Evolutionary conservation across 2,329 filamentous ascomycete species (phyloP).

Genomic region (Bipolaris oryzae): DNA sequence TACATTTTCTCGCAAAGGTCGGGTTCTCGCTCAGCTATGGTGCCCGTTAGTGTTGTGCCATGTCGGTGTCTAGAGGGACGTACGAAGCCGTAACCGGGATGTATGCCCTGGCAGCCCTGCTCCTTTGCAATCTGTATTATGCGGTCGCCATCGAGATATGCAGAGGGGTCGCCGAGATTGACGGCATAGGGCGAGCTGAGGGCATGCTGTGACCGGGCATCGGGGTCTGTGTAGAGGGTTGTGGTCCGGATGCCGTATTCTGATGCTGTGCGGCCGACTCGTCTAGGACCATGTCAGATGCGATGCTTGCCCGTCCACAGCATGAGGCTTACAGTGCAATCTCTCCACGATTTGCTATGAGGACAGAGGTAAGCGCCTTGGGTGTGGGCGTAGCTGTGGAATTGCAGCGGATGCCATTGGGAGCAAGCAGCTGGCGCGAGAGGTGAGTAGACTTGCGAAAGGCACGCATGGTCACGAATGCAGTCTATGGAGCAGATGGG

Average conservation of each 20-base stretch:
- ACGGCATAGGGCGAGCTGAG: conserved; percentile 81
- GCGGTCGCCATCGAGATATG: conserved; percentile 90
- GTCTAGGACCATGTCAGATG: conserved; percentile 50
- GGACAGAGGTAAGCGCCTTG: conserved; percentile 70
- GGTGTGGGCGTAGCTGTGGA: conserved; percentile 35
- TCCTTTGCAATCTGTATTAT: conserved; percentile 89
- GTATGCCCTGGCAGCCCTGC: conserved; percentile 86
- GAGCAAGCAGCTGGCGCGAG: conserved; percentile 43
- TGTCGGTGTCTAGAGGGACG: conserved; percentile 17
- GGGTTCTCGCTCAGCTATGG: conserved; percentile 81
- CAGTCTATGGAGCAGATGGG: conserved; percentile 11
- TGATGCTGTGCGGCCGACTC: conserved; percentile 86
- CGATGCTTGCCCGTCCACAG: not conserved
- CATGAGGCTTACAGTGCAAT: conserved; percentile 71
- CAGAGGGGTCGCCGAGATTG: conserved; percentile 80
- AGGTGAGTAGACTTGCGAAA: conserved; percentile 41
- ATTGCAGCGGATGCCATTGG: conserved; percentile 40
- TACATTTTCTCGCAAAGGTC: conserved; percentile 84
- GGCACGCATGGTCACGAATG: conserved; percentile 43
- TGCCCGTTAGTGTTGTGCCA: conserved; percentile 16
- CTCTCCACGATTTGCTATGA: conserved; percentile 96
- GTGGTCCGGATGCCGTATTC: conserved; percentile 91
- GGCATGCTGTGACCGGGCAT: conserved; percentile 86
- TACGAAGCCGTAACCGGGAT: conserved; percentile 91
- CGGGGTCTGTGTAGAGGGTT: conserved; percentile 92